Base-by-base conservation (phyloP, 2,329 filamentous ascomycete genomes). In the Fusarium vanettenii region DNA sequence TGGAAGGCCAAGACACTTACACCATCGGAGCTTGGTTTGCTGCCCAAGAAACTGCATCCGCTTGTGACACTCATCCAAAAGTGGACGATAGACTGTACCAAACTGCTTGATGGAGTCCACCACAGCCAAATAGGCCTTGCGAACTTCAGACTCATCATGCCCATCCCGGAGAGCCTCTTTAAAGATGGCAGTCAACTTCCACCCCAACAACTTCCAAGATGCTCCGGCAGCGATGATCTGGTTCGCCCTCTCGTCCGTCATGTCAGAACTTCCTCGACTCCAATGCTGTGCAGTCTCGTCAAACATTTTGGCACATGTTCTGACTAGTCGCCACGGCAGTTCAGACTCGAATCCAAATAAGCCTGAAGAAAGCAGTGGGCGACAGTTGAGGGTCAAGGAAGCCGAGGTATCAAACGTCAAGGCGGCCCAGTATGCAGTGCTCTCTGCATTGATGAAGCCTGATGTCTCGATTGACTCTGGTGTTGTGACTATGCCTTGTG, bases 381-480 rank as follows among this genome's bases (percentile, higher is more conserved):
- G 79, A 9, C 81, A 83, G 31, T 85, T 85, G n/a, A 85, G 77
- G 1, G 83, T 85, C 5, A 86, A 64, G 1, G 84, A 85, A 0
- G 81, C 81, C 0, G 83, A 85, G 0, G 84, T 86, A 41, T 86
- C 84, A 33, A 85, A 85, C 0, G 82, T 84, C 9, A 86, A 64
- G 4, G 84, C 84, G 0, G 82, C 82, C 84, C 84, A 86, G 66
- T 85, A 85, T 0, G 81, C 82, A 13, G 79, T 82, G 62, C 80
- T 85, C 69, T 86, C 84, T 2, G 81, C 76, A 7, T 78, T 79
- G 9, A 86, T 79, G 45, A 84, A 85, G 22, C 79, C 78, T 1
- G 79, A 77, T 1, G 79, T 80, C 10, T 74, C 73, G 2, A 82
- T 76, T 0, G 80, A 78, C 25, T 78, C 72, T 3, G 80, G 77